Conservation (phyloP, 768 basidiomycete genomes). For the Tephrocybe sp. region DNA sequence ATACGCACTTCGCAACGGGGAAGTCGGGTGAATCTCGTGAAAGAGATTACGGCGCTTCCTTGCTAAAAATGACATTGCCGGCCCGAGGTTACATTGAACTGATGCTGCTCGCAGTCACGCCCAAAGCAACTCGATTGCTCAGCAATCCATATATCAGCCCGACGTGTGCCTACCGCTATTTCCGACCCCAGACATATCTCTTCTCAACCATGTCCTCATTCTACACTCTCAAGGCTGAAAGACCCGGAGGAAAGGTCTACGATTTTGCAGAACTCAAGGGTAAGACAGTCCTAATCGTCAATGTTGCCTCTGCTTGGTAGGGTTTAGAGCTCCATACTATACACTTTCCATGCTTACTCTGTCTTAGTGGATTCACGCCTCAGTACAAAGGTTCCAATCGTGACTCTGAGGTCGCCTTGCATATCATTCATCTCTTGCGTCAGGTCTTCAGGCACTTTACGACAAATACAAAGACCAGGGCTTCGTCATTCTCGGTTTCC, state of each 20-base stretch:
- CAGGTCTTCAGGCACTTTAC: conserved; percentile 78
- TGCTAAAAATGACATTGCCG: conserved; percentile 4
- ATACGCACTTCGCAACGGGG: not conserved
- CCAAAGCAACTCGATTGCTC: conserved; percentile 29
- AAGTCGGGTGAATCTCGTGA: no score
- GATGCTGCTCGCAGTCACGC: conserved; percentile 24
- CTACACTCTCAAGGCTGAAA: conserved; percentile 68
- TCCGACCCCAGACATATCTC: conserved; percentile 1
- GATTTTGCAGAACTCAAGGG: conserved; percentile 73
- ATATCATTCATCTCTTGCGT: conserved; percentile 3
- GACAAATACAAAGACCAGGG: conserved; percentile 79
- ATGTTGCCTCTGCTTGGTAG: conserved; percentile 75
- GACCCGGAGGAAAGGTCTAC: conserved; percentile 53
- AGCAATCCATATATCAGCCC: conserved; percentile 21
- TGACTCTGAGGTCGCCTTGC: not conserved
- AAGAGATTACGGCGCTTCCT: no score
- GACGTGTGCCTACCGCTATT: not conserved
- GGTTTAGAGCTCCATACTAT: no score
- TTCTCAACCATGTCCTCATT: conserved; percentile 37
- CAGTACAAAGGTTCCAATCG: conserved; percentile 62
- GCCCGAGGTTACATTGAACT: not conserved
- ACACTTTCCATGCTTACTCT: not conserved
- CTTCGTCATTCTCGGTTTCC: conserved; percentile 85
- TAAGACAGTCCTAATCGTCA: conserved; percentile 78
- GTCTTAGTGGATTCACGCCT: conserved; percentile 74